phyloP scores from a whole-genome alignment of 345 rosid genomes.

The Viola odorata region DNA sequence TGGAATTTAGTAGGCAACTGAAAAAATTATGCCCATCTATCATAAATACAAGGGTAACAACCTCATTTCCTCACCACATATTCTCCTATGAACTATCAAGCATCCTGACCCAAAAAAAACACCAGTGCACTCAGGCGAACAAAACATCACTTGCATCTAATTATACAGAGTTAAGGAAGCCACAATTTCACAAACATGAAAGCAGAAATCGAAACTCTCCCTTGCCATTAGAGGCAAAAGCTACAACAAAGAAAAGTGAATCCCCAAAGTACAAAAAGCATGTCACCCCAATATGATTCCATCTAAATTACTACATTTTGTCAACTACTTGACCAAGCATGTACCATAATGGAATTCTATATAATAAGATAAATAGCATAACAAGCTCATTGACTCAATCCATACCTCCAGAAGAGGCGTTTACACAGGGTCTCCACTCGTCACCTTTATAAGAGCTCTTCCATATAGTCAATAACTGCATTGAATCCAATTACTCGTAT shows the following conservation, averaged over 20 bases:
- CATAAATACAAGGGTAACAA: too few species aligned
- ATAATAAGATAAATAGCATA: neutral
- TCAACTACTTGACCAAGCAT: neutral
- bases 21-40: too few species aligned
- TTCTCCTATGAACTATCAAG: too few species aligned
- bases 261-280: too few species aligned
- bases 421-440: constrained; percentile 74
- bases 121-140: neutral
- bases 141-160: neutral
- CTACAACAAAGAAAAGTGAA: neutral
- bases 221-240: neutral
- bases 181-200: neutral
- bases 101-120: neutral
- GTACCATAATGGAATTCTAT: neutral
- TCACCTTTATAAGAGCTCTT: constrained; percentile 71
- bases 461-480: constrained; percentile 84
- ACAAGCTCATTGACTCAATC: neutral
- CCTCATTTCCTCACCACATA: too few species aligned
- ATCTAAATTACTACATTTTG: neutral
- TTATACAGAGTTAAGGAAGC: neutral
- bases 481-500: constrained; percentile 11
- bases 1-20: too few species aligned
- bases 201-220: too few species aligned
- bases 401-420: constrained; percentile 69
- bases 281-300: neutral